These are phyloP conservation scores for Ogataea wickerhamii DNA, from an alignment of 805 yeast genomes.

Conservation along the genomic window DNA sequence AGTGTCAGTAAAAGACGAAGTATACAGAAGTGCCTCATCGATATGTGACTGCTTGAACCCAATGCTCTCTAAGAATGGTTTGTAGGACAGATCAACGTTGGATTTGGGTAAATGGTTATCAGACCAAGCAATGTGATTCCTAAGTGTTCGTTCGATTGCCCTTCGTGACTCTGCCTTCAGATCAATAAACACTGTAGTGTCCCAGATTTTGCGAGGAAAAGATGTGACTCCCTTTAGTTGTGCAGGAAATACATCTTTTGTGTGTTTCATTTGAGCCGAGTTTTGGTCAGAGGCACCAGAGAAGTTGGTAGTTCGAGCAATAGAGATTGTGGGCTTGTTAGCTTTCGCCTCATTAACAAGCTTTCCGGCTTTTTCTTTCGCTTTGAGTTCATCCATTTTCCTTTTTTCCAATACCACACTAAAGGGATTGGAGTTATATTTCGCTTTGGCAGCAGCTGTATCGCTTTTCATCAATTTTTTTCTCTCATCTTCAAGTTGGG, in stretches of 20 bases:
- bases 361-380: slow-evolving; percentile 45
- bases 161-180: slow-evolving; percentile 62
- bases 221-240: slow-evolving; percentile 11
- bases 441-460: slow-evolving; percentile 43
- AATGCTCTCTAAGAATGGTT: slow-evolving; percentile 31
- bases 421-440: slow-evolving; percentile 78
- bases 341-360: slow-evolving; percentile 49
- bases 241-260: slow-evolving; percentile 6
- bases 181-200: slow-evolving; percentile 61
- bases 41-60: slow-evolving; percentile 74
- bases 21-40: slow-evolving; percentile 64
- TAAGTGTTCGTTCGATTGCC: slow-evolving; percentile 58
- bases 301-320: slow-evolving; percentile 19
- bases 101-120: slow-evolving; percentile 21
- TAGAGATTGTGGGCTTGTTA: slow-evolving; percentile 43
- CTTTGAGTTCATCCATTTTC: slow-evolving; percentile 39
- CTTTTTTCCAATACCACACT: slow-evolving; percentile 55
- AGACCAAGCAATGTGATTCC: slow-evolving; percentile 55
- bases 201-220: slow-evolving; percentile 64
- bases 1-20: slow-evolving; percentile 46
- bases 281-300: neutral
- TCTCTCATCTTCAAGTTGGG: slow-evolving; percentile 60
- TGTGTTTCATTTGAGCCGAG: slow-evolving; percentile 4
- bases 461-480: slow-evolving; percentile 43
- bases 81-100: slow-evolving; percentile 9